Evolutionary conservation across 2,329 filamentous ascomycete species (phyloP).

Genomic region (Allantophomopsis lycopodina): DNA sequence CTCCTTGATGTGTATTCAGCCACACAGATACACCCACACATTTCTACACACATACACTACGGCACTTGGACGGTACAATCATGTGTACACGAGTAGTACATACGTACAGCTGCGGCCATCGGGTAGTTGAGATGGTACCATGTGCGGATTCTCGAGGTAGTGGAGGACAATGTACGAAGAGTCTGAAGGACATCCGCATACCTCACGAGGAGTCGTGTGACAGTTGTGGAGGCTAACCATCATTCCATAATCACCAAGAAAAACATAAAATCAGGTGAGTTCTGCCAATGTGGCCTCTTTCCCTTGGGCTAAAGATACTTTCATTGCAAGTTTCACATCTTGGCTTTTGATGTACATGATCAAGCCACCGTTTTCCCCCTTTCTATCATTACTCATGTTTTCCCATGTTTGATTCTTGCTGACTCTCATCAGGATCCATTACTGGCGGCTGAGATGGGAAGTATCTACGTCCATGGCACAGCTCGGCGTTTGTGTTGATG

Average conservation of each 20-base stretch:
- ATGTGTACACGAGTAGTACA: constrained; percentile 4
- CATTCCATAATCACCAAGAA: not conserved
- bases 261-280: not conserved
- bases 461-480: too few species aligned
- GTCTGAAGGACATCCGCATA: constrained; percentile 3
- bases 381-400: too few species aligned
- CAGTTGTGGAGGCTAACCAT: constrained; percentile 1
- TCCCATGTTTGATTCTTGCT: too few species aligned
- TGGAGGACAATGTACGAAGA: constrained; percentile 1
- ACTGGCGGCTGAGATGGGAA: too few species aligned
- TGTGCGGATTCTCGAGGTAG: constrained; percentile 1
- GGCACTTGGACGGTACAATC: too few species aligned
- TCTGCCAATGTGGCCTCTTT: not conserved
- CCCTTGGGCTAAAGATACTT: not conserved
- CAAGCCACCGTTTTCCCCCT: too few species aligned
- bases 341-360: not conserved
- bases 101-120: constrained; percentile 4
- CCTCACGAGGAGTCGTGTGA: constrained; percentile 3
- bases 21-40: too few species aligned
- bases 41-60: too few species aligned
- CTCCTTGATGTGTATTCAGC: too few species aligned
- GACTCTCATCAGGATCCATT: too few species aligned
- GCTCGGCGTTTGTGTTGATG: too few species aligned
- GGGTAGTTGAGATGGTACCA: constrained; percentile 1
- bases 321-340: not conserved